These are phyloP conservation scores for Agrostemma githago DNA, from an alignment of 148 eudicot genomes.

Conservation along the genomic window DNA sequence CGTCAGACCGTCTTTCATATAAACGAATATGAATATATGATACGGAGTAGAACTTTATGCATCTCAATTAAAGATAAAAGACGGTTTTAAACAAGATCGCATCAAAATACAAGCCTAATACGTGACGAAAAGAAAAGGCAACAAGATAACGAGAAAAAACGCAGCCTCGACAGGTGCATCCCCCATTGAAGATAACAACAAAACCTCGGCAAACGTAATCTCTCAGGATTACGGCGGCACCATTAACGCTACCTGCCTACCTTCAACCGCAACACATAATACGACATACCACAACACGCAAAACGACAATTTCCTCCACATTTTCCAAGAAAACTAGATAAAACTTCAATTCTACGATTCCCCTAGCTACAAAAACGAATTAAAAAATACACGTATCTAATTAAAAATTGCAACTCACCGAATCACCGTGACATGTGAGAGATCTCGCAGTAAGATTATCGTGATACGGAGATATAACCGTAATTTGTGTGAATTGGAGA, in stretches of 20 bases:
- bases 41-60: background rate
- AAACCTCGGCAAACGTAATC: background rate
- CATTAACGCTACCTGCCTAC: background rate
- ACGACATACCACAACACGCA: slow-evolving; percentile 1
- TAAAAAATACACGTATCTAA: background rate
- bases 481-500: background rate
- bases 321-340: background rate
- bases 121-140: background rate
- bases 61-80: background rate
- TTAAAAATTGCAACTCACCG: background rate
- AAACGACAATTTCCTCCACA: slow-evolving; percentile 10
- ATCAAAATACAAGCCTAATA: background rate
- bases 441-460: background rate
- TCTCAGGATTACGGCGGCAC: background rate
- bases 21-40: background rate
- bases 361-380: background rate
- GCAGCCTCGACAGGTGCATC: background rate
- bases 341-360: background rate
- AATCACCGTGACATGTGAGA: background rate
- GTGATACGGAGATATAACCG: background rate
- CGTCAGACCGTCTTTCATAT: too few relatives aligned
- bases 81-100: background rate
- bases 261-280: background rate
- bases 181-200: background rate
- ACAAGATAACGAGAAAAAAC: background rate